Conservation (phyloP, 768 basidiomycete genomes). For the Mycena polygramma region DNA sequence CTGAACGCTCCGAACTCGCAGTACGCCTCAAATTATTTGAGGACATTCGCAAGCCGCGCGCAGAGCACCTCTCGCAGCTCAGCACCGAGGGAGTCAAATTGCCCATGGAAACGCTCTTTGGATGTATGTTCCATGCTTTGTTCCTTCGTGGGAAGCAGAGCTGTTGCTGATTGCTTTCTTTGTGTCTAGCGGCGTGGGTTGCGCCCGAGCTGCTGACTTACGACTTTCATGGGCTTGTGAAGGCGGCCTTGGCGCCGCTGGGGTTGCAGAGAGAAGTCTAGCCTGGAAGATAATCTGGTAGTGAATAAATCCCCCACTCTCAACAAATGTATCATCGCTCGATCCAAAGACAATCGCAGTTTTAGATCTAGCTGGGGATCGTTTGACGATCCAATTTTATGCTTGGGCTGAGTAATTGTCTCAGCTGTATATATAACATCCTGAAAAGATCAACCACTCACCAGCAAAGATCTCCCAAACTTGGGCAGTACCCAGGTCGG, state of each 20-base stretch:
- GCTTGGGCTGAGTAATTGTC: constrained; percentile 1
- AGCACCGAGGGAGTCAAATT: not conserved
- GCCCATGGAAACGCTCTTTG: not conserved
- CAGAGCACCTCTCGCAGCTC: constrained; percentile 4
- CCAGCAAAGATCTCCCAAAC: constrained; percentile 7
- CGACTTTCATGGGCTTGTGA: not conserved
- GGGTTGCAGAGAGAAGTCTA: too few relatives aligned
- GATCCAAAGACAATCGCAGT: too few relatives aligned
- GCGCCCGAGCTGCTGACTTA: not conserved
- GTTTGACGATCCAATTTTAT: too few relatives aligned
- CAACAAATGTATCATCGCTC: too few relatives aligned
- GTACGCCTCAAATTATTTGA: not conserved
- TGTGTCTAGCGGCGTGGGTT: not conserved
- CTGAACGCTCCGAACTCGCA: constrained; percentile 4
- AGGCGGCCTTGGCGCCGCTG: not conserved
- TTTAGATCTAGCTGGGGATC: too few relatives aligned
- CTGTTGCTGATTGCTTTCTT: not conserved
- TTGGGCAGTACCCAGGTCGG: constrained; percentile 14
- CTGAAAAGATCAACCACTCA: not conserved
- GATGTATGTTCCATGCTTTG: not conserved
- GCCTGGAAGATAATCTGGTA: too few relatives aligned
- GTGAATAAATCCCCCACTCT: too few relatives aligned
- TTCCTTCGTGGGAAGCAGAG: not conserved
- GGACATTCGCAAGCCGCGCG: constrained; percentile 16
- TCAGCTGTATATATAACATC: too few relatives aligned